Percentiles rank a stretch among this genome's conserved stretches.
These are phyloP conservation scores for Neurospora hispaniola DNA, from an alignment of 495 filamentous ascomycete species.

Conservation along the genomic window DNA sequence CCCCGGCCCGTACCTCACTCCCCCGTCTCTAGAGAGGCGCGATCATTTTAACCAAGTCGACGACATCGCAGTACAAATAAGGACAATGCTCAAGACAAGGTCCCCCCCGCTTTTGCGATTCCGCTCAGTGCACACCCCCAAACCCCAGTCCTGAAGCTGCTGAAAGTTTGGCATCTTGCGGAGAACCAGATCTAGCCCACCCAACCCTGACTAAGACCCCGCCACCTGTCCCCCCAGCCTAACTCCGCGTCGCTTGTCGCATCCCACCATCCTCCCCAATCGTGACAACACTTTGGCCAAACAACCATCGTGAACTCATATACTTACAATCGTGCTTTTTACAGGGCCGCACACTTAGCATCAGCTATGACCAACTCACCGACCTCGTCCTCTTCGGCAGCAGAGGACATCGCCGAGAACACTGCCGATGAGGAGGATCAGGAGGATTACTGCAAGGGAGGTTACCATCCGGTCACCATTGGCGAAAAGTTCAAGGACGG, in stretches of 20 bases:
- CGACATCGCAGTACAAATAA: constrained; percentile 24
- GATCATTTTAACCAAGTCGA: neutral
- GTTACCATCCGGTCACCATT: constrained; percentile 87
- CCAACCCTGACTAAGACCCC: constrained; percentile 17
- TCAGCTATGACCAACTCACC: constrained; percentile 55
- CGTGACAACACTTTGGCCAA: neutral
- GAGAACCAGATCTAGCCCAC: constrained; percentile 5
- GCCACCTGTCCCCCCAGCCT: neutral
- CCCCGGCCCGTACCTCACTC: neutral
- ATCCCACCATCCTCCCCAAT: neutral
- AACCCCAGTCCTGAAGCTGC: constrained; percentile 4
- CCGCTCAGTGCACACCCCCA: constrained; percentile 6
- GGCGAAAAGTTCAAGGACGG: constrained; percentile 97
- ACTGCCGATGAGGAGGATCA: constrained; percentile 98
- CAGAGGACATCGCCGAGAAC: constrained; percentile 76
- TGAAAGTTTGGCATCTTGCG: constrained; percentile 26
- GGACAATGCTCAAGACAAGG: constrained; percentile 42
- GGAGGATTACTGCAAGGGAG: constrained; percentile 98
- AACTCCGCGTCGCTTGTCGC: neutral
- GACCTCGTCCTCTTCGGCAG: constrained; percentile 59
- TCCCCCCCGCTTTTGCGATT: constrained; percentile 26
- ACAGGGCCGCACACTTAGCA: constrained; percentile 23
- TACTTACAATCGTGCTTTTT: constrained; percentile 11
- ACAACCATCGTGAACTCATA: neutral
- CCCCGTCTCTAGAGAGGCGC: neutral